Conservation (phyloP, 257 asterid genomes). For the Paulownia fortunei region DNA sequence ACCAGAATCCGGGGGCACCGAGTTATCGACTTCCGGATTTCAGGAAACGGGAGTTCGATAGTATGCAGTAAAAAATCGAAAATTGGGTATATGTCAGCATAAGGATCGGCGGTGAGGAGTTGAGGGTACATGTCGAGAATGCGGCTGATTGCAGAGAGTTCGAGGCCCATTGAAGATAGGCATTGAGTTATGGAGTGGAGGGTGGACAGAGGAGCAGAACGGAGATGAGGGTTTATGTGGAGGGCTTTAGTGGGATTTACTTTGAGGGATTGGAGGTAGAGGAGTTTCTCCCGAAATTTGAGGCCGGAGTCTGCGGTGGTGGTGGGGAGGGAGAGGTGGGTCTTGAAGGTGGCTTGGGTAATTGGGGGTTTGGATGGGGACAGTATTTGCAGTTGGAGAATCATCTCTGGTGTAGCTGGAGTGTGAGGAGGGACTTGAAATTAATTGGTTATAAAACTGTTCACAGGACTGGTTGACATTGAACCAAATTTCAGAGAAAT, state of each 20-base stretch:
- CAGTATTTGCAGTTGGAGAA: slow-evolving; percentile 48
- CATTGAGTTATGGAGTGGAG: slow-evolving; percentile 61
- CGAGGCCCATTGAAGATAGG: slow-evolving; percentile 80
- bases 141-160: slow-evolving; percentile 60
- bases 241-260: slow-evolving; percentile 69
- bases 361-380: slow-evolving; percentile 23
- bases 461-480: background rate
- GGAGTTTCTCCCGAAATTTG: slow-evolving; percentile 60
- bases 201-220: slow-evolving; percentile 66
- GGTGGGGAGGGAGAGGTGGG: slow-evolving; percentile 23
- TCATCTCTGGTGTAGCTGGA: slow-evolving; percentile 39
- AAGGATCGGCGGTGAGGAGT: slow-evolving; percentile 77
- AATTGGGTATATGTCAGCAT: slow-evolving; percentile 63
- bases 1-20: slow-evolving; percentile 81
- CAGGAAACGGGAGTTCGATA: slow-evolving; percentile 58
- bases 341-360: slow-evolving; percentile 5
- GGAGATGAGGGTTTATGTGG: slow-evolving; percentile 65
- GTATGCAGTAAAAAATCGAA: slow-evolving; percentile 67
- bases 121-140: slow-evolving; percentile 84
- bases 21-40: slow-evolving; percentile 53
- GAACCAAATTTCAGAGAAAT: background rate
- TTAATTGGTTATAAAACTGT: background rate
- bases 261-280: slow-evolving; percentile 59
- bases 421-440: background rate
- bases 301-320: slow-evolving; percentile 59